A percentile compares a stretch with the other conserved stretches of the same genome.
These are phyloP conservation scores for Zoysia matrella DNA, from an alignment of 202 grass and related monocot genomes.

Conservation along the genomic window DNA sequence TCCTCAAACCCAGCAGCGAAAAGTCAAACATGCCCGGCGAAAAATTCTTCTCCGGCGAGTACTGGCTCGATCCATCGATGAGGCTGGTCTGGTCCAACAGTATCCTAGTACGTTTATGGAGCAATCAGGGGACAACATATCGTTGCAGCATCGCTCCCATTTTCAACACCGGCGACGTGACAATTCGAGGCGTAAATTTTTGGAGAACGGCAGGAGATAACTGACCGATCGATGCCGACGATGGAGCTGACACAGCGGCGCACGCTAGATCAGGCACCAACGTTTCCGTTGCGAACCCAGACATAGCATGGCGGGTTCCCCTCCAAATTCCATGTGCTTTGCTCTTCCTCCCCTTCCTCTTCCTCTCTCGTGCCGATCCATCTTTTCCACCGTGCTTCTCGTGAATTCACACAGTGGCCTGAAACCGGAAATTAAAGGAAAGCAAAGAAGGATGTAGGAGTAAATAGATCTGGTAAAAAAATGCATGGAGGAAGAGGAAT, in stretches of 20 bases:
- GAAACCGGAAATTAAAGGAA: conserved; percentile 20
- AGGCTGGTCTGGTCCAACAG: conserved; percentile 26
- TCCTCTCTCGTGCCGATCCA: background rate
- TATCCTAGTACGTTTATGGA: conserved; percentile 35
- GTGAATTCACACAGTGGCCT: background rate
- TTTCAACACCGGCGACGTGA: conserved; percentile 25
- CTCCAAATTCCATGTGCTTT: background rate
- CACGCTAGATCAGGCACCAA: conserved; percentile 43
- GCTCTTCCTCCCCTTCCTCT: background rate
- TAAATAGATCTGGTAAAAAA: too few relatives aligned
- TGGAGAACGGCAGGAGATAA: conserved; percentile 36
- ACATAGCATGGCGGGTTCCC: background rate
- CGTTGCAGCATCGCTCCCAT: conserved; percentile 40
- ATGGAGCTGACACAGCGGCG: background rate
- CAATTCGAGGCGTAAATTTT: conserved; percentile 36
- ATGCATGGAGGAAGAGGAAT: background rate
- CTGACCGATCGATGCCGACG: conserved; percentile 31
- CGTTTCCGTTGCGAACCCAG: background rate
- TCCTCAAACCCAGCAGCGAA: background rate
- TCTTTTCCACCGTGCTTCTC: background rate
- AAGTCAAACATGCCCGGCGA: conserved; percentile 35
- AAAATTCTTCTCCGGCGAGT: background rate
- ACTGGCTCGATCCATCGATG: conserved; percentile 1
- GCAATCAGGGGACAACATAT: conserved; percentile 28
- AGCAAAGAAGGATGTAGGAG: too few relatives aligned